A percentile compares a stretch with the other conserved stretches of the same genome.
These are phyloP conservation scores for Colletotrichum graminicola DNA, from an alignment of 2,329 filamentous ascomycete species.

Conservation along the genomic window DNA sequence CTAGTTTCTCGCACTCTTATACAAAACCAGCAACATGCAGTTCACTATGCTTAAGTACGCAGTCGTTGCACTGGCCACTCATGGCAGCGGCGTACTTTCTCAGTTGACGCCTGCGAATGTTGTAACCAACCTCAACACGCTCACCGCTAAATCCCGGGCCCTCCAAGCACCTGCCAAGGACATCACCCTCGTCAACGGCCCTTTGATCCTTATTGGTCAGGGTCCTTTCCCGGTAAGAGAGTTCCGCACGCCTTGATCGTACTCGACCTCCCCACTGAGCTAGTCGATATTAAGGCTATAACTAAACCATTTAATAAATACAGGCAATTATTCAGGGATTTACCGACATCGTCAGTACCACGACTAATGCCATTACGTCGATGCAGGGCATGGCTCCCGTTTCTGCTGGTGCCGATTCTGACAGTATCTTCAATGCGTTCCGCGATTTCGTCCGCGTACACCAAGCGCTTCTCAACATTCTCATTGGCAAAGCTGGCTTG, in stretches of 20 bases:
- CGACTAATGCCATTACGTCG: slow-evolving; percentile 33
- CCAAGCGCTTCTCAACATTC: slow-evolving; percentile 50
- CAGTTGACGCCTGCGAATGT: slow-evolving; percentile 43
- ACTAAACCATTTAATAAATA: no score
- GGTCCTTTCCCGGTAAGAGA: slow-evolving; percentile 50
- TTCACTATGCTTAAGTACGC: slow-evolving; percentile 41
- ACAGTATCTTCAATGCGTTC: slow-evolving; percentile 47
- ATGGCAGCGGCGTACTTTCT: slow-evolving; percentile 41
- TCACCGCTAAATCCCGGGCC: slow-evolving; percentile 46
- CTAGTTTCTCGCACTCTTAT: no score
- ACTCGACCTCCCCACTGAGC: neutral
- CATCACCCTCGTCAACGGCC: slow-evolving; percentile 47
- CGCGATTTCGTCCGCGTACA: slow-evolving; percentile 49
- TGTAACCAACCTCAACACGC: slow-evolving; percentile 43
- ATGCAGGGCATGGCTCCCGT: slow-evolving; percentile 43
- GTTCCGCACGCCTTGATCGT: neutral
- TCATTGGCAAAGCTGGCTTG: slow-evolving; percentile 52
- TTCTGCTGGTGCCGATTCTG: slow-evolving; percentile 33
- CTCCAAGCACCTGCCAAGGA: slow-evolving; percentile 47
- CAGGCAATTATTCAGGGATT: slow-evolving; percentile 50
- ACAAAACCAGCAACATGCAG: slow-evolving; percentile 36
- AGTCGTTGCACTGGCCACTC: slow-evolving; percentile 41
- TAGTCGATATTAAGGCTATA: fast-evolving
- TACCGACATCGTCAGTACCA: slow-evolving; percentile 47
- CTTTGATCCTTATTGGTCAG: slow-evolving; percentile 46